Evolutionary conservation across 768 basidiomycete species (phyloP), one percentile per base, ranked within the genome.

Genomic region (Crepidotus variabilis): DNA sequence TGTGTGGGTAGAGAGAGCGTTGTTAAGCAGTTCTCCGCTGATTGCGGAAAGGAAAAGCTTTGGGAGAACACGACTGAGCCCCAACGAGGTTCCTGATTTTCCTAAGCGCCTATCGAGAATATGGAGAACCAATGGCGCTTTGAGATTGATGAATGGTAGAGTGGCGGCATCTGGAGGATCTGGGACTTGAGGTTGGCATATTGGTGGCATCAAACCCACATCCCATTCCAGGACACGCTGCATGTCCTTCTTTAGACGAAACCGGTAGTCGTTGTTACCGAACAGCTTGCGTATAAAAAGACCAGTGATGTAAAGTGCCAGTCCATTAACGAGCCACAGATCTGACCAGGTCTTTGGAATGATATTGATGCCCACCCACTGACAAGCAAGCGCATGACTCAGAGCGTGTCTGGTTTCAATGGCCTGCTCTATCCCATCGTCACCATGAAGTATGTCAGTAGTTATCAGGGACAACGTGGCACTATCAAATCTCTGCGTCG

Each of bases 311-410:
- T 98, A 94, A 14, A 94, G 78, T 8, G 92, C 88, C 47, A 99
- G 76, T 1, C 95, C 97, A 64, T 96, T 94, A 56, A 95, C 87
- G n/a, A 99, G 84, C 97, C 97, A 99, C 22, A 87, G 83, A 70
- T 99, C 97, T 11, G 93, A 89, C 84, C 92, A 92, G 24, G 86
- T 82, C 74, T 93, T 94, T 52, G 89, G 94, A 56, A 94, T 87
- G 64, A 99, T 93, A 71, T 98, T 96, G 71, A 99, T 86, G 23
- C 97, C 95, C 54, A 92, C 80, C 97, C 97, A 99, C 71, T 99
- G 97, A 60, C 87, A 92, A 7, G 94, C 95, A 33, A 98, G 80
- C 5, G 92, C 88, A 67, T 98, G 92, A 23, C 87, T 80, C 49
- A 99, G 80, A 28, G 85, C 79, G 55, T 94, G 93, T 13, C 96